Evolutionary conservation across 176 grass and related monocot genomes (phyloP).

Genomic region (Zoysia pacifica): DNA sequence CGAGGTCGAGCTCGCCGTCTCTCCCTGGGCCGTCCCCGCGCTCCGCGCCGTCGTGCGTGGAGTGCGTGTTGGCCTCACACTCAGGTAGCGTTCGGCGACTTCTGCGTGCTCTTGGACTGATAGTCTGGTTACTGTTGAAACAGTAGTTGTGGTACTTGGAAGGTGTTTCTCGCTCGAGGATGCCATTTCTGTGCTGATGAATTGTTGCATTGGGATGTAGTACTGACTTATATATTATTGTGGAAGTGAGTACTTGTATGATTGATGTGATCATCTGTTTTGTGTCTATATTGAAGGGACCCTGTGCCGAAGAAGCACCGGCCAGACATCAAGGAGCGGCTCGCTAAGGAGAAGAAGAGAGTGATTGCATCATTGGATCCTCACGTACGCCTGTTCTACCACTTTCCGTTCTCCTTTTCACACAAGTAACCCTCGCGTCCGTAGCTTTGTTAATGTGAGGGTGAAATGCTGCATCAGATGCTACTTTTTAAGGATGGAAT

Average conservation of each 20-base stretch:
- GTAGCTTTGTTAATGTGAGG: not conserved
- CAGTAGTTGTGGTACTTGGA: not conserved
- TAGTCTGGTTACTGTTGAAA: not conserved
- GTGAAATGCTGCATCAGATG: not conserved
- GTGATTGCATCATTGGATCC: constrained; percentile 61
- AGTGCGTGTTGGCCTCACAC: constrained; percentile 36
- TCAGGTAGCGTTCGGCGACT: constrained; percentile 24
- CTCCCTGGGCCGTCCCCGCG: constrained; percentile 42
- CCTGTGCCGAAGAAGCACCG: constrained; percentile 46
- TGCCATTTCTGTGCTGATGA: not conserved
- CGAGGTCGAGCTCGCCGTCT: constrained; percentile 58
- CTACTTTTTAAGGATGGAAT: not conserved
- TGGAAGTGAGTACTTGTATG: not conserved
- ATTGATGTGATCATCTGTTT: not conserved
- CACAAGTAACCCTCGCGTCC: not conserved
- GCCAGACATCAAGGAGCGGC: constrained; percentile 37
- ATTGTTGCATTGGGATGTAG: not conserved
- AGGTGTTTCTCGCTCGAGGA: not conserved
- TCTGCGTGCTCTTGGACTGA: not conserved
- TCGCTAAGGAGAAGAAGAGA: constrained; percentile 55
- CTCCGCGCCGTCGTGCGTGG: constrained; percentile 45
- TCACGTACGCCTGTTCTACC: constrained; percentile 38
- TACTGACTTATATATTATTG: not conserved
- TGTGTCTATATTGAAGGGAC: constrained; percentile 47
- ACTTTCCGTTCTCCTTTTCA: not conserved